phyloP scores from a whole-genome alignment of 768 basidiomycete species.

The Leccinum subgranulosum region DNA sequence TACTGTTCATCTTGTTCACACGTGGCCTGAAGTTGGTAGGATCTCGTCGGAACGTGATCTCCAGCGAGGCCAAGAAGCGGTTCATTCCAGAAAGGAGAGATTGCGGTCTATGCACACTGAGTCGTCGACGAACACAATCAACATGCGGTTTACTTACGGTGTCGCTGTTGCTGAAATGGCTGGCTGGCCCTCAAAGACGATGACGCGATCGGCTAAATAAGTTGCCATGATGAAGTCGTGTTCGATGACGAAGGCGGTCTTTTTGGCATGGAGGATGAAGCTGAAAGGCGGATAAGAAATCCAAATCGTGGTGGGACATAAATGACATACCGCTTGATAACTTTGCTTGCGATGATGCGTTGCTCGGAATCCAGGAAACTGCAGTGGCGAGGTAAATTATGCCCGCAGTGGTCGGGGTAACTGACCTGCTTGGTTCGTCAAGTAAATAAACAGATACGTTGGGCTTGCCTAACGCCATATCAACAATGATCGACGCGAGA shows the following conservation, averaged over 20 bases:
- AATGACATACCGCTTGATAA: constrained; percentile 81
- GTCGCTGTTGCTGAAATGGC: constrained; percentile 87
- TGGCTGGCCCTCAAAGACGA: constrained; percentile 87
- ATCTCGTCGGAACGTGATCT: constrained; percentile 98
- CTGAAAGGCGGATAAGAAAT: constrained; percentile 32
- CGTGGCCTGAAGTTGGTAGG: constrained; percentile 91
- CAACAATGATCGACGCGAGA: neutral
- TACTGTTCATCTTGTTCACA: constrained; percentile 80
- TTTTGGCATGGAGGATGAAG: constrained; percentile 94
- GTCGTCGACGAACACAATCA: neutral
- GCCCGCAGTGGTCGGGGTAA: constrained; percentile 1
- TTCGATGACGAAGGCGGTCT: constrained; percentile 98
- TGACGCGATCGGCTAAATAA: constrained; percentile 96
- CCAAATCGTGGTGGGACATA: neutral
- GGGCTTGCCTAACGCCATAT: constrained; percentile 53
- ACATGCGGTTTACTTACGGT: constrained; percentile 52
- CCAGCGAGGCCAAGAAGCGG: constrained; percentile 89
- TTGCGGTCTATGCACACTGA: constrained; percentile 63
- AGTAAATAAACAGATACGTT: constrained; percentile 89
- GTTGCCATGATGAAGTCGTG: constrained; percentile 99
- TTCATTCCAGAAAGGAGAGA: constrained; percentile 97
- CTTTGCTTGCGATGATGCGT: constrained; percentile 96
- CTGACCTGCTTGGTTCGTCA: constrained; percentile 85
- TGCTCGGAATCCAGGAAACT: constrained; percentile 98
- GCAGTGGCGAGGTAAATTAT: constrained; percentile 1